A percentile compares a stretch with the other conserved stretches of the same genome.
Evolutionary conservation across 192 early-diverging fungal species (phyloP).

Genomic region (Spizellomyces punctatus): DNA sequence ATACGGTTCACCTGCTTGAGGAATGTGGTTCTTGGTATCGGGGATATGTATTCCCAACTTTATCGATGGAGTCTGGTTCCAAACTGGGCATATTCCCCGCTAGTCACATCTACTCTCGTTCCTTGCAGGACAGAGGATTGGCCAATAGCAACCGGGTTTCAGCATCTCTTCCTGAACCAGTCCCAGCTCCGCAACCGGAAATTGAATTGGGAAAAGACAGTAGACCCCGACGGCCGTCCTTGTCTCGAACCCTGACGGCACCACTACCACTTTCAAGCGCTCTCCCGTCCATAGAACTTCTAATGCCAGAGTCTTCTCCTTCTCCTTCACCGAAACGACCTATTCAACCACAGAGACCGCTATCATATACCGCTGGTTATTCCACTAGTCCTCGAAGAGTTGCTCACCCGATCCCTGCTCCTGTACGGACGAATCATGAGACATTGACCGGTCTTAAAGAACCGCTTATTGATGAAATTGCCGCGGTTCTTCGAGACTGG

Average conservation of each 20-base stretch:
- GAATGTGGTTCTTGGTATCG: conserved; percentile 60
- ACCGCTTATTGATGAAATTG: conserved; percentile 69
- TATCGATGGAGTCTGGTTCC: conserved; percentile 41
- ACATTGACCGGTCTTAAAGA: conserved; percentile 57
- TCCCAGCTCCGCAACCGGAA: background rate
- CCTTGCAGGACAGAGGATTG: background rate
- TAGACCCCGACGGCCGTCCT: background rate
- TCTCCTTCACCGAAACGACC: conserved; percentile 4
- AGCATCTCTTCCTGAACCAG: background rate
- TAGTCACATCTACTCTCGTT: conserved; percentile 53
- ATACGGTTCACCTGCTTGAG: conserved; percentile 61
- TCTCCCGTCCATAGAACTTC: background rate
- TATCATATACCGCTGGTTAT: conserved; percentile 26
- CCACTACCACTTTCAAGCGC: conserved; percentile 15
- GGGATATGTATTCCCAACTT: conserved; percentile 59
- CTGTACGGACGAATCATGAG: conserved; percentile 38
- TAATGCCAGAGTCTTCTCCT: background rate
- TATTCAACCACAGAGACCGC: conserved; percentile 2
- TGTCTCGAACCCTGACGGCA: conserved; percentile 24
- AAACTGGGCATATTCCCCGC: conserved; percentile 55
- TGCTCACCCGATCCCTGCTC: conserved; percentile 29
- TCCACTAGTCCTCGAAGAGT: conserved; percentile 19
- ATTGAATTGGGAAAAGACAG: background rate
- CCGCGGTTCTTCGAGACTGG: conserved; percentile 67
- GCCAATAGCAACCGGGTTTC: background rate